Evolutionary conservation across 1,139 yeast species (phyloP), one percentile per base, ranked within the genome.

Genomic region (Debaryomyces singareniensis): DNA sequence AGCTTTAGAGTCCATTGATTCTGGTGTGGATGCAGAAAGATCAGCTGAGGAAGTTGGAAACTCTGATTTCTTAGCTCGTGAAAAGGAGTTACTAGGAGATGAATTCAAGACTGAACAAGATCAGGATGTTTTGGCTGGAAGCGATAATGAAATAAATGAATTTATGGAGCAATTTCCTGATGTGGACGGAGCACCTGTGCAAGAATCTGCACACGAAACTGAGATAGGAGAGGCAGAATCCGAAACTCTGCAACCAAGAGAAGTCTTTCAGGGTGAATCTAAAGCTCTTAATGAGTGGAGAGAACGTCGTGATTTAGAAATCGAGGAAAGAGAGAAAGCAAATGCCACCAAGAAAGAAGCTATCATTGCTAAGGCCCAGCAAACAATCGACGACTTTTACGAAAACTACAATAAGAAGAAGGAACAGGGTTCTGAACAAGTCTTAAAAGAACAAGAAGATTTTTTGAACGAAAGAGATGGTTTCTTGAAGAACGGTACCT

Each of bases 331-430:
- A 53, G 98, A 93, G 51, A 78, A 73, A 42, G 75, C 75, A 40
- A 81, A 84, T 44, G 64, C 64, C 13, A 65, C 73, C 42, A 84
- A 77, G 52, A 76, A 83, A 53, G 65, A 68, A 27, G 89, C 80
- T 38, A 71, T 86, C 36, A 70, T 81, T 34, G 70, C 74, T 29
- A 79, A 80, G 40, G 98, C 98, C n/a, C 75, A 78, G 48, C 76
- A 78, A 51, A 79, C 91, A 32, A 78, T 89, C 48, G 96, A 91
- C 54, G 96, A 85, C 43, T 91, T 91, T 59, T 93, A 93, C 58
- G 96, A 87, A 45, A 82, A 81, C 51, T 93, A 93, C 68, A 87
- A 86, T 60, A 67, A 71, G 50, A 91, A 91, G 63, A 84, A 79
- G 59, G 94, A 86, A 34, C 73, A 73, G 41, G 75, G 76, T 33